Evolutionary conservation across 805 yeast species (phyloP).

Genomic region (Huiozyma sinensis): DNA sequence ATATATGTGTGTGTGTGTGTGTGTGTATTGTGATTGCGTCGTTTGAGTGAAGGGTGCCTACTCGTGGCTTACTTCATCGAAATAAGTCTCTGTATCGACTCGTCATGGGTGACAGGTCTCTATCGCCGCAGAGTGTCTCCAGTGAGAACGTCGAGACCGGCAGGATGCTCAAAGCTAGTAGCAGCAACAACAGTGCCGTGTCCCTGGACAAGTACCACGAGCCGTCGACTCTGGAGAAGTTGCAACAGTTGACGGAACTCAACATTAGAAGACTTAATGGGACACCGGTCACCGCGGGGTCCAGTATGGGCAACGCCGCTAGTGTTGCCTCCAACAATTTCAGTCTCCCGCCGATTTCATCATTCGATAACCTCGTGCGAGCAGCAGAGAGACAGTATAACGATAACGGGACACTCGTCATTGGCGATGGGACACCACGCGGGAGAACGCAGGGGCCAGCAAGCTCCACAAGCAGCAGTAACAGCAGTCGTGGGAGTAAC

Average conservation of each 20-base stretch:
- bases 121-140: background rate
- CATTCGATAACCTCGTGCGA: slow-evolving; percentile 21
- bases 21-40: too few relatives aligned
- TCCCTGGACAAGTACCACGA: slow-evolving; percentile 8
- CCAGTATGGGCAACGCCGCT: background rate
- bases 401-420: background rate
- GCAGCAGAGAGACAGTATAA: slow-evolving; percentile 21
- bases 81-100: too few relatives aligned
- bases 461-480: background rate
- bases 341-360: slow-evolving; percentile 22
- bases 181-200: background rate
- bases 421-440: background rate
- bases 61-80: too few relatives aligned
- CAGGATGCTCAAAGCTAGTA: background rate
- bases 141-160: background rate
- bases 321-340: background rate
- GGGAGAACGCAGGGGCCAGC: background rate
- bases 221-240: slow-evolving; percentile 6
- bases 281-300: background rate
- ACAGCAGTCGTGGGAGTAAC: background rate
- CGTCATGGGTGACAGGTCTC: background rate
- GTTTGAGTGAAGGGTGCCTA: too few relatives aligned
- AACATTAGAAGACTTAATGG: background rate
- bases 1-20: too few relatives aligned
- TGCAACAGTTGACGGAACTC: background rate